Evolutionary conservation across 1,139 yeast genomes (phyloP), one percentile per base, ranked within the genome.

Genomic region (Kurtzmaniella quercitrusa): DNA sequence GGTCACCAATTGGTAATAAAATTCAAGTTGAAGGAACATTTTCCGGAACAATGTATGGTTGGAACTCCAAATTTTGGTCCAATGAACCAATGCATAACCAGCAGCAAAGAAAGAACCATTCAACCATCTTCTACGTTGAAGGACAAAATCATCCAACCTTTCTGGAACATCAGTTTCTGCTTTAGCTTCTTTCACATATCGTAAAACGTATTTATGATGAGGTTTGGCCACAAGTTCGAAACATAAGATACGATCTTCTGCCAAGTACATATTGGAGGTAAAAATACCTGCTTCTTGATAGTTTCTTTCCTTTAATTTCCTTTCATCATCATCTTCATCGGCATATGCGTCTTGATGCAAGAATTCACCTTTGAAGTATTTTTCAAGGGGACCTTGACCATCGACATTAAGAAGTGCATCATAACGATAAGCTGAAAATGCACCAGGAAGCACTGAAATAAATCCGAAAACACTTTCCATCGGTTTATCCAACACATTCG

Each of bases 121-220:
- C 46, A 86, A 73, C 95, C 95, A 86, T 63, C 95, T 73, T 61
- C 95, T 75, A 61, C 94, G 75, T 62, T 86, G 94, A 48, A 85
- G 68, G 8, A 86, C 82, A 50, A 86, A 78, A 55, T 85, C 94
- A 44, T 84, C 82, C 27, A 86, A 68, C 25, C 66, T 66, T 49
- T 83, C 90, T 0, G 95, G 95, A 25, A 85, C 95, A 70, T 86
- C 95, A 2, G 95, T 86, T 55, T 82, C 88, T 0, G 94, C 95
- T 49, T 77, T 77, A 16, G 94, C 93, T 38, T 81, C 77, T 55
- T 81, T 83, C 45, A 86, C 93, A 55, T 85, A 86, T 49, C 84
- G 73, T 50, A 86, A 72, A 16, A 82, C 67, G 77, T 89, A 86
- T 46, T 76, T 68, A 48, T 77, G 72, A 38, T 73, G 65, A 41